Evolutionary conservation across 345 rosid genomes (phyloP), one percentile per base, ranked within the genome.

Genomic region (Salix exigua): DNA sequence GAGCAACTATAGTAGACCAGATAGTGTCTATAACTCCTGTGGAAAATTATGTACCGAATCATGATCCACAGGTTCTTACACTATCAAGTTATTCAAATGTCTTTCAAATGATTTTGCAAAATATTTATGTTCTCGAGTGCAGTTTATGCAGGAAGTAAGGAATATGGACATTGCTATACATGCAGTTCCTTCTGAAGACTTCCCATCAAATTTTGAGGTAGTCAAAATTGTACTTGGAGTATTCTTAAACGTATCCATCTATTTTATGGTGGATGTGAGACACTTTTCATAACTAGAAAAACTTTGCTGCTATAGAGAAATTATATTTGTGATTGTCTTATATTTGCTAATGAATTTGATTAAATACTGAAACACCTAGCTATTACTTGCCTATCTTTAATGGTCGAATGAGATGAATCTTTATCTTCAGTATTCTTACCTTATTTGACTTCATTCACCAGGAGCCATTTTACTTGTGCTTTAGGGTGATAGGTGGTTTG

Each of bases 1-100:
- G 98, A 68, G 98, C 99, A 58, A 96, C 99, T 51, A 87, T 96
- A 40, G 89, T 96, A 14, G 99, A 96, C 86, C 88, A 82, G 78
- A 87, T 92, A 16, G 98, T 96, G 76, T 88, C 74, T 19, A 91
- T 96, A 81, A 85, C 78, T 72, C 83, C 78, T 21, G 97, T 88
- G 2, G 90, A 93, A 79, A 79, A 91, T 83, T 93, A 93, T 82
- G 85, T 81, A 55, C 91, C 88, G 28, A 82, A 84, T 46, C 76
- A 21, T 65, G 87, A 86, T 73, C 75, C 81, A 70, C 86, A 84
- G 84, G 97, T 89, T 87, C 50, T 77, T 80, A 66, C 60, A 71
- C 46, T 68, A 11, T 66, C 55, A 64, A 28, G 6, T 53, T 73
- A 74, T 48, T 75, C 37, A 46, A 35, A 25, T 72, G 40, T 80